Evolutionary conservation across 768 basidiomycete species (phyloP).

Genomic region (Lepiota brunneoincarnata): DNA sequence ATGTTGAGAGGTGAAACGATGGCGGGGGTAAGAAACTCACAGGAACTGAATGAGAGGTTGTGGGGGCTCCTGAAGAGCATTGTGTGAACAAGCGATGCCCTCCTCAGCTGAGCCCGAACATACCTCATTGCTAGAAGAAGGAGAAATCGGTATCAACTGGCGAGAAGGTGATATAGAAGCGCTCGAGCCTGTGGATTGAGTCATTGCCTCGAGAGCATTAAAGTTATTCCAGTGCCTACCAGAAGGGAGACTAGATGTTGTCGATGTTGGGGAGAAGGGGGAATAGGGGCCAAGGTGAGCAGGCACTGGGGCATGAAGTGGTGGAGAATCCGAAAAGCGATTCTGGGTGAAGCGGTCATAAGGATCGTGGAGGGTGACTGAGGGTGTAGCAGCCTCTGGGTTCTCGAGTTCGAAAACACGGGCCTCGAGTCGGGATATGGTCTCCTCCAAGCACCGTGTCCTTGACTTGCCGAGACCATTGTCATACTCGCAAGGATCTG

Average conservation of each 20-base stretch:
- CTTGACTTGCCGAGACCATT: constrained; percentile 61
- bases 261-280: constrained; percentile 43
- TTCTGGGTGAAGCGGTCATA: constrained; percentile 36
- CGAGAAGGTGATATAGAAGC: constrained; percentile 38
- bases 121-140: constrained; percentile 38
- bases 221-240: constrained; percentile 41
- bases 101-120: constrained; percentile 14
- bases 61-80: constrained; percentile 35
- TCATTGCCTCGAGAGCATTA: constrained; percentile 31
- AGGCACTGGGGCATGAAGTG: constrained; percentile 31
- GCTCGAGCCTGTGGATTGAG: constrained; percentile 43
- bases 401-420: constrained; percentile 57
- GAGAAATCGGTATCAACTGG: constrained; percentile 29
- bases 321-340: constrained; percentile 30
- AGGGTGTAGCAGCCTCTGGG: constrained; percentile 43
- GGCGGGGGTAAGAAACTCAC: constrained; percentile 24
- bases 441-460: constrained; percentile 59
- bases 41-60: constrained; percentile 33
- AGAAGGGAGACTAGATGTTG: constrained; percentile 45
- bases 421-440: constrained; percentile 51
- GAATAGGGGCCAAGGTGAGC: constrained; percentile 29
- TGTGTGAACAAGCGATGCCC: constrained; percentile 10
- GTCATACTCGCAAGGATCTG: constrained; percentile 70
- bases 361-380: constrained; percentile 50
- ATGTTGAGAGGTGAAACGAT: neutral